Percentiles rank a stretch among this genome's conserved stretches.
phyloP scores from a whole-genome alignment of 768 basidiomycete genomes.

The Cantharellus anzutake region DNA sequence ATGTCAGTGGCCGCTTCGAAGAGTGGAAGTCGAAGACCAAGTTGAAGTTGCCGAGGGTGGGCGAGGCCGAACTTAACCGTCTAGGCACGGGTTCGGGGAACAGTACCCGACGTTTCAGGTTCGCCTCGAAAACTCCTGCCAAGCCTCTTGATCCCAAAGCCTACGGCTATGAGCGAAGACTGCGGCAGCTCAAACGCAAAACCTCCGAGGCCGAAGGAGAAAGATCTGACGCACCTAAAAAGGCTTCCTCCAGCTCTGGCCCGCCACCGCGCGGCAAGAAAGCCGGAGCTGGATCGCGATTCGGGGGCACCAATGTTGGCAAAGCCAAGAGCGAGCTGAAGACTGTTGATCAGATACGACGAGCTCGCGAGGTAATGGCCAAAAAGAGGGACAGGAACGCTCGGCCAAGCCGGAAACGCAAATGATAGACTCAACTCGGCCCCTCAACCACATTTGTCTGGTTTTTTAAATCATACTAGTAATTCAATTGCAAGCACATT shows the following conservation, averaged over 20 bases:
- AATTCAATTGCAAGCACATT: too few relatives aligned
- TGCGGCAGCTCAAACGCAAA: constrained; percentile 41
- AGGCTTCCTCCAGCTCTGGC: background rate
- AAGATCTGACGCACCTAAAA: constrained; percentile 12
- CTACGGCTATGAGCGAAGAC: constrained; percentile 56
- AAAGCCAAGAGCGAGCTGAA: constrained; percentile 71
- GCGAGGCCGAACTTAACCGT: constrained; percentile 49
- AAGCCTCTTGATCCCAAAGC: constrained; percentile 64
- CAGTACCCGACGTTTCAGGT: constrained; percentile 39
- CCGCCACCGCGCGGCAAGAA: constrained; percentile 9
- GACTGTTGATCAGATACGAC: constrained; percentile 73
- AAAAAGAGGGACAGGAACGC: constrained; percentile 62
- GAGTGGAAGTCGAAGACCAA: constrained; percentile 80
- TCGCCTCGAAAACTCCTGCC: constrained; percentile 39
- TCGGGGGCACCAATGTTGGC: constrained; percentile 38
- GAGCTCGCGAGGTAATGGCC: constrained; percentile 43
- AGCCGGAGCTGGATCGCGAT: constrained; percentile 20
- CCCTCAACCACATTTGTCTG: background rate
- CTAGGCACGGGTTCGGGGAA: constrained; percentile 10
- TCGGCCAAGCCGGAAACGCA: constrained; percentile 32
- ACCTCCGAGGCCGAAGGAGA: constrained; percentile 12
- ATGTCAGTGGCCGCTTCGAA: constrained; percentile 83
- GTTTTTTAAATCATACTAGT: too few relatives aligned
- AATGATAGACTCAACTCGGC: background rate
- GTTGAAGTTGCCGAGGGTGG: constrained; percentile 56